Percentiles rank a stretch among this genome's conserved stretches.
Conservation (phyloP, 805 yeast genomes). For the Spathaspora sp. region DNA sequence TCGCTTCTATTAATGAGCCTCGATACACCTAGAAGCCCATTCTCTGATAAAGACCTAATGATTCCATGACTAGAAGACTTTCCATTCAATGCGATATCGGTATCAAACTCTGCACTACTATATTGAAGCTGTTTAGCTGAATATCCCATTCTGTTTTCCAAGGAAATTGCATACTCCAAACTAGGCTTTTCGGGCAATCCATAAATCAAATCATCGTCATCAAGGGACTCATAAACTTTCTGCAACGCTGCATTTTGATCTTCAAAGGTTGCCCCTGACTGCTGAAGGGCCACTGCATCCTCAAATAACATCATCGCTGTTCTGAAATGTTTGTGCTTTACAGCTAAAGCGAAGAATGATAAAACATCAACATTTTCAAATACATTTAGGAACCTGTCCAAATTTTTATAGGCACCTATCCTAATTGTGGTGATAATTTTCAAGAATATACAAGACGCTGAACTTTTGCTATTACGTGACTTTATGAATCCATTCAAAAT, state of each 20-base stretch:
- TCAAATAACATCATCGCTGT: constrained; percentile 49
- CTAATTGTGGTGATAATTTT: constrained; percentile 31
- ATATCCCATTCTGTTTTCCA: constrained; percentile 27
- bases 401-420: constrained; percentile 29
- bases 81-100: constrained; percentile 19
- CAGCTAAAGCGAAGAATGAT: constrained; percentile 27
- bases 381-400: constrained; percentile 21
- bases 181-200: constrained; percentile 64
- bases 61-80: constrained; percentile 11
- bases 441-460: constrained; percentile 15
- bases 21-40: constrained; percentile 61
- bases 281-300: constrained; percentile 25
- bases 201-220: constrained; percentile 58
- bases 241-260: not conserved
- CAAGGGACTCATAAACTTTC: constrained; percentile 47
- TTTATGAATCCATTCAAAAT: constrained; percentile 11
- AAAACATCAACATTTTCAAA: constrained; percentile 26
- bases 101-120: constrained; percentile 55
- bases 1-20: constrained; percentile 33
- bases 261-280: not conserved
- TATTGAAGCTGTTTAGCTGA: constrained; percentile 45
- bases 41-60: constrained; percentile 37
- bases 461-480: constrained; percentile 3
- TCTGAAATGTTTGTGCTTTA: constrained; percentile 28
- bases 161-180: constrained; percentile 46